Conservation (phyloP, 2,329 filamentous ascomycete genomes). For the Diaporthe nobilis region DNA sequence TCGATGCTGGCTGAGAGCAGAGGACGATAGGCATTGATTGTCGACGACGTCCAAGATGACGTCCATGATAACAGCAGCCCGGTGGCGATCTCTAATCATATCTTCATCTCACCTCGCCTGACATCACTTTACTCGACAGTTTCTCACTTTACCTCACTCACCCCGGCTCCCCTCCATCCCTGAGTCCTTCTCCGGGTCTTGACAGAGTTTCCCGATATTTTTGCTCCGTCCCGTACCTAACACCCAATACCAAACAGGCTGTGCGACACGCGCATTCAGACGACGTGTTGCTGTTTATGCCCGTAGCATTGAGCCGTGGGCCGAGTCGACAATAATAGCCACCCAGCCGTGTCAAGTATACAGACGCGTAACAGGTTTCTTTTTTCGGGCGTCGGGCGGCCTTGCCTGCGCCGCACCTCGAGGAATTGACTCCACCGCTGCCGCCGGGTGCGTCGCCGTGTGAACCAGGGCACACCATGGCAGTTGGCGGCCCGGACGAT, state of each 20-base stretch:
- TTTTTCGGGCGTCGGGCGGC: slow-evolving; percentile 9
- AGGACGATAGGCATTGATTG: slow-evolving; percentile 13
- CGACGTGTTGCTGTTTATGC: slow-evolving; percentile 12
- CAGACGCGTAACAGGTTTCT: slow-evolving; percentile 22
- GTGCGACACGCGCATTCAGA: slow-evolving; percentile 11
- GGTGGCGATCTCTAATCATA: slow-evolving; percentile 17
- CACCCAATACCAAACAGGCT: background rate
- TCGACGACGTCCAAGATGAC: background rate
- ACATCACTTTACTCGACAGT: background rate
- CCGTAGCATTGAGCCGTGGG: slow-evolving; percentile 5
- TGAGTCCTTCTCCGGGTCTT: background rate
- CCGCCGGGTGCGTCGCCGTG: slow-evolving; percentile 17
- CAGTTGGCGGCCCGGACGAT: slow-evolving; percentile 32
- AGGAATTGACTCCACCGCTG: slow-evolving; percentile 13
- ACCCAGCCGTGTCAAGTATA: slow-evolving; percentile 24
- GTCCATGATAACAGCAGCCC: slow-evolving; percentile 8
- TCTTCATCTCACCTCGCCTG: slow-evolving; percentile 11
- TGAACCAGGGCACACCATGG: slow-evolving; percentile 27
- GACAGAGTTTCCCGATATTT: background rate
- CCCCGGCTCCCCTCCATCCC: background rate
- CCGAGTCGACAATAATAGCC: slow-evolving; percentile 20
- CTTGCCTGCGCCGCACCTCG: background rate
- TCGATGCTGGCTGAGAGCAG: background rate
- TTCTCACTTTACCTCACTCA: background rate
- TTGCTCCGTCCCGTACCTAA: background rate